Base-by-base conservation (phyloP, 768 basidiomycete genomes). In the Leucocoprinus sp. region DNA sequence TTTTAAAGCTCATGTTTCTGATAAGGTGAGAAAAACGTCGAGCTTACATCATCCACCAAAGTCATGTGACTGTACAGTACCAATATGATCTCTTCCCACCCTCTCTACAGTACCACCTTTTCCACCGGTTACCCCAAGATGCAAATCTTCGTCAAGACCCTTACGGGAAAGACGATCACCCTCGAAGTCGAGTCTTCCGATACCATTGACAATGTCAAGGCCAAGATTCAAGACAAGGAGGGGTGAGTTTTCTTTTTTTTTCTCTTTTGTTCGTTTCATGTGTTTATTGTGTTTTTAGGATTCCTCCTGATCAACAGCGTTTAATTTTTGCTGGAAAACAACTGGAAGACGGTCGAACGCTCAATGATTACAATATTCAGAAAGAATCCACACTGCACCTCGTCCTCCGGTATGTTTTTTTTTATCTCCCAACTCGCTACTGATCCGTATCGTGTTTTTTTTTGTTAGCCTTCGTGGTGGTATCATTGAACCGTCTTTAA, bases 261-360 rank as follows among this genome's bases (percentile, higher is more conserved):
- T 27, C 27, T 5, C 15, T 22, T 11, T 11, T 12, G 15, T 26
- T n/a, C 39, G 24, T 2, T 26, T 27, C 2, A 9, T 17, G 46
- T 49, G 33, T 26, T 22, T 11, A 45, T 21, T 22, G 42, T 36
- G 24, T 27, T 19, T 23, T 12, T 27, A 87, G 85, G 50, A 96
- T 95, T 54, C 92, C 90, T 49, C 92, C 91, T 52, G 93, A 93
- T 64, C 91, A 93, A 64, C 92, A 96, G 60, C 84, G 92, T 49
- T 75, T 96, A 51, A 96, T 93, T 66, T 92, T 97, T 55, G 95
- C 95, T 49, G 95, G 95, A 43, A 98, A 98, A 78, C 95, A 97
- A 67, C 81, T 97, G 49, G 95, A 98, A 69, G 95, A 98, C 65
- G 95, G 95, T 37, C 87, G 95, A 57, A 97, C 93, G 5, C 73